Evolutionary conservation across 352 stramenopile genomes (phyloP).

Genomic region (Globisporangium emineosum): DNA sequence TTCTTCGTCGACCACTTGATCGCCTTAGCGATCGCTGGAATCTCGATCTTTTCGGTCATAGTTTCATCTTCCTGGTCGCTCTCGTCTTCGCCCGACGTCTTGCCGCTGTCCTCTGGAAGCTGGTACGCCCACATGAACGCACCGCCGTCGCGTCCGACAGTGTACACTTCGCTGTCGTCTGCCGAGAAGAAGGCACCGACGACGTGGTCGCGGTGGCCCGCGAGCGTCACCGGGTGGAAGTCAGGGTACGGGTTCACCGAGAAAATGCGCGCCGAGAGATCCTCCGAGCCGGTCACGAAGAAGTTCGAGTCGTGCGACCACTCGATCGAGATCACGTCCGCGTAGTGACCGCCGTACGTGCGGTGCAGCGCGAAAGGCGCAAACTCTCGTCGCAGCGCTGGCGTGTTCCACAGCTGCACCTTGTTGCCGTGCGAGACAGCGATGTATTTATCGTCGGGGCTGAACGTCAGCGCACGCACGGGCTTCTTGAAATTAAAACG

Average conservation of each 20-base stretch:
- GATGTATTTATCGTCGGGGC: conserved; percentile 86
- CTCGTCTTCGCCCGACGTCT: conserved; percentile 30
- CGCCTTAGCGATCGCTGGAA: conserved; percentile 67
- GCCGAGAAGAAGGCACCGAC: conserved; percentile 85
- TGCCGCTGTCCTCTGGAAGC: conserved; percentile 33
- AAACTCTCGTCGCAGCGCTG: conserved; percentile 85
- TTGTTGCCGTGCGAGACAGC: conserved; percentile 89
- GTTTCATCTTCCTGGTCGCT: conserved; percentile 30
- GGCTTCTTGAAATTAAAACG: conserved; percentile 94
- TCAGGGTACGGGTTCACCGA: conserved; percentile 62
- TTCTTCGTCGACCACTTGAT: conserved; percentile 84
- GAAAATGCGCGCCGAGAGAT: conserved; percentile 87
- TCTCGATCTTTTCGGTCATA: conserved; percentile 23
- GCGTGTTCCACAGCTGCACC: conserved; percentile 90
- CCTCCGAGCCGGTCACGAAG: conserved; percentile 87
- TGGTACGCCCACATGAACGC: conserved; percentile 87
- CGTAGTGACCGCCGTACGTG: conserved; percentile 88
- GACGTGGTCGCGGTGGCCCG: conserved; percentile 86
- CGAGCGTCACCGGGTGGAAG: conserved; percentile 86
- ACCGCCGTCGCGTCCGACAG: conserved; percentile 81
- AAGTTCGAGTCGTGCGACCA: conserved; percentile 90
- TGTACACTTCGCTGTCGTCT: conserved; percentile 82
- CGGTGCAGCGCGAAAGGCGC: conserved; percentile 88
- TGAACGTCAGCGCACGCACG: conserved; percentile 86
- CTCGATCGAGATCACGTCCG: conserved; percentile 80